Evolutionary conservation across 306 rosid species (phyloP).

Genomic region (Quercus wislizeni): DNA sequence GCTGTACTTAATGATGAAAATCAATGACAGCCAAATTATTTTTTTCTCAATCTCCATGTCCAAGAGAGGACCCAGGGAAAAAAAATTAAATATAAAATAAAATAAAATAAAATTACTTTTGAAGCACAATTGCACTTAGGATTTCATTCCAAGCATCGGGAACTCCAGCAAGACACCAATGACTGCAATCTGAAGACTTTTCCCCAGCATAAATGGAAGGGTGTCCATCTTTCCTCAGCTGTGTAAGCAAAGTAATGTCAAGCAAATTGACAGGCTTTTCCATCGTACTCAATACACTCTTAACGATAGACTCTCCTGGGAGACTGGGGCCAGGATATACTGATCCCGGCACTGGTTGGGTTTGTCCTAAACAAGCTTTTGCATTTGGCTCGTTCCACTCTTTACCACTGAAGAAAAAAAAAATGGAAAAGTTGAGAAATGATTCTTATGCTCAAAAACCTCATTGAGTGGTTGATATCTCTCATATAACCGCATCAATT

Average conservation of each 20-base stretch:
- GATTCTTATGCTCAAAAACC: no score
- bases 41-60: no score
- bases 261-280: conserved; percentile 11
- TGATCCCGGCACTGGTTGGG: conserved; percentile 6
- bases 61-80: no score
- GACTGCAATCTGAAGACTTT: conserved; percentile 11
- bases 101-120: no score
- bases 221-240: conserved; percentile 21
- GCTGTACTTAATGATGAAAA: no score
- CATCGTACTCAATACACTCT: conserved; percentile 8
- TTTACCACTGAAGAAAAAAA: conserved; percentile 2
- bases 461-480: no score
- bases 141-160: conserved; percentile 29
- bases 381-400: background rate
- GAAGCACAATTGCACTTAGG: background rate
- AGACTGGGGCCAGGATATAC: background rate
- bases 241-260: conserved; percentile 13
- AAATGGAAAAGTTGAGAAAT: background rate
- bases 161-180: conserved; percentile 28
- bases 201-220: conserved; percentile 17
- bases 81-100: no score
- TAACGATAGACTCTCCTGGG: background rate
- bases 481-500: no score
- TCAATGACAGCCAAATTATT: no score
- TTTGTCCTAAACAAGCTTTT: conserved; percentile 8